Evolutionary conservation across 1,284 basidiomycete species (phyloP).

Genomic region (Apiotrichum laibachii): DNA sequence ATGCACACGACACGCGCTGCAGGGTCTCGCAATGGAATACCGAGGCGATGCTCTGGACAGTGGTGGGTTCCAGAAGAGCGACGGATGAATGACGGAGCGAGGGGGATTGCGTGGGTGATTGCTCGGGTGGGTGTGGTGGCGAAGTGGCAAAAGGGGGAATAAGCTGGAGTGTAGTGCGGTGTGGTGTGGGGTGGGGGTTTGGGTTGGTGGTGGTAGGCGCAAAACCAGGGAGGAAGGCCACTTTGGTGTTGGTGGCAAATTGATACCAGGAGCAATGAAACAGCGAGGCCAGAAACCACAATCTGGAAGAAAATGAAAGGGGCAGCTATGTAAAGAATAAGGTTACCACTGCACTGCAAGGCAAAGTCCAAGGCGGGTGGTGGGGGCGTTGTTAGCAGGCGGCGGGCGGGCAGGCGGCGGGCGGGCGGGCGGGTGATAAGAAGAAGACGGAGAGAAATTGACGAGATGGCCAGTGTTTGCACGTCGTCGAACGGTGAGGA

Average conservation of each 20-base stretch:
- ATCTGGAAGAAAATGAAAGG: background rate
- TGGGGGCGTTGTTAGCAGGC: too few relatives aligned
- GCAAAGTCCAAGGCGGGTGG: too few relatives aligned
- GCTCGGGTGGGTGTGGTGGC: background rate
- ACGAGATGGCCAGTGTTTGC: background rate
- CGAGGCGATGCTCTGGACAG: background rate
- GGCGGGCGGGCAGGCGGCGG: too few relatives aligned
- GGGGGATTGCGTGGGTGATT: background rate
- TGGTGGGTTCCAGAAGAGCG: background rate
- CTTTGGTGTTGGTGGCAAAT: background rate
- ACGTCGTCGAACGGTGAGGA: background rate
- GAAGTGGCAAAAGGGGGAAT: background rate
- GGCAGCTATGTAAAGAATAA: too few relatives aligned
- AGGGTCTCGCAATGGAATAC: too few relatives aligned
- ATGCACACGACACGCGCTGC: background rate
- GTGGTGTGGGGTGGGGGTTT: background rate
- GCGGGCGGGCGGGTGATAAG: background rate
- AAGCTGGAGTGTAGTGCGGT: background rate
- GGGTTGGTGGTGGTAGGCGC: background rate
- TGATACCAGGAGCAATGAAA: background rate
- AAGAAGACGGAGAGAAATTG: background rate
- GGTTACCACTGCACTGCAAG: too few relatives aligned
- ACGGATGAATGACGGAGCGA: background rate
- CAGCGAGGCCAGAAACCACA: background rate
- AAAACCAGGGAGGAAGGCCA: background rate